Evolutionary conservation across 1,139 yeast genomes (phyloP).

Genomic region (Saccharomyces hybrid): DNA sequence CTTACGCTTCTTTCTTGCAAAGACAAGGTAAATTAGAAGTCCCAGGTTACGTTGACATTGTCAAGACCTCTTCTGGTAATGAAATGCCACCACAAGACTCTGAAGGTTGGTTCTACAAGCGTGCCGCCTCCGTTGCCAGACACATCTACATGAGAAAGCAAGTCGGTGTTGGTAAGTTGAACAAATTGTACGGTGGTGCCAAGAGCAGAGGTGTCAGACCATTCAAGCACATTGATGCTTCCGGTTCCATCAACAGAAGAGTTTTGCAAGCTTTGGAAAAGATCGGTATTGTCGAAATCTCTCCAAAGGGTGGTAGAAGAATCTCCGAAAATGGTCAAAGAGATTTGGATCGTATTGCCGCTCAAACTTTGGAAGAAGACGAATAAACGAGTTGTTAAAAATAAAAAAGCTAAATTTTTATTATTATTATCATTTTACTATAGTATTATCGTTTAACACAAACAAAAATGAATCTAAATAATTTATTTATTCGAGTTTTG

Average conservation of each 20-base stretch:
- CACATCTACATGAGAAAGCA: conserved; percentile 99
- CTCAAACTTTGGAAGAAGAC: conserved; percentile 91
- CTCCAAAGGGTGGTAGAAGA: conserved; percentile 99
- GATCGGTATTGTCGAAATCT: conserved; percentile 93
- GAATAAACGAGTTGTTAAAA: conserved; percentile 42
- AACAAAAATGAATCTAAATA: conserved; percentile 7
- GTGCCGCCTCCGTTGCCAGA: conserved; percentile 99
- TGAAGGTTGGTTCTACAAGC: conserved; percentile 99
- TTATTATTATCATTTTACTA: conserved; percentile 4
- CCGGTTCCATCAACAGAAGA: conserved; percentile 98
- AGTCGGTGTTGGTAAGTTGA: conserved; percentile 98
- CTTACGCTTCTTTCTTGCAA: conserved; percentile 99
- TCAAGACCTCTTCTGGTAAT: conserved; percentile 98
- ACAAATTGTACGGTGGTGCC: conserved; percentile 99
- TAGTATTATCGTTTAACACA: background rate
- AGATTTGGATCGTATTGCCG: conserved; percentile 99
- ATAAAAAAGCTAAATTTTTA: conserved; percentile 6
- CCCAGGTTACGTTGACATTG: conserved; percentile 99
- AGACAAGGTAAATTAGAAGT: conserved; percentile 99
- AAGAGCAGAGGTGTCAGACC: conserved; percentile 99
- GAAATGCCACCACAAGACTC: conserved; percentile 99
- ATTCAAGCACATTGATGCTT: conserved; percentile 97
- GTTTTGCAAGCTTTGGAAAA: conserved; percentile 97
- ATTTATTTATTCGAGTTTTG: conserved; percentile 4
- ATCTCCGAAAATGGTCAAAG: conserved; percentile 99